Base-by-base conservation (phyloP, 441 rosid species). In the Brassica hybrid region DNA sequence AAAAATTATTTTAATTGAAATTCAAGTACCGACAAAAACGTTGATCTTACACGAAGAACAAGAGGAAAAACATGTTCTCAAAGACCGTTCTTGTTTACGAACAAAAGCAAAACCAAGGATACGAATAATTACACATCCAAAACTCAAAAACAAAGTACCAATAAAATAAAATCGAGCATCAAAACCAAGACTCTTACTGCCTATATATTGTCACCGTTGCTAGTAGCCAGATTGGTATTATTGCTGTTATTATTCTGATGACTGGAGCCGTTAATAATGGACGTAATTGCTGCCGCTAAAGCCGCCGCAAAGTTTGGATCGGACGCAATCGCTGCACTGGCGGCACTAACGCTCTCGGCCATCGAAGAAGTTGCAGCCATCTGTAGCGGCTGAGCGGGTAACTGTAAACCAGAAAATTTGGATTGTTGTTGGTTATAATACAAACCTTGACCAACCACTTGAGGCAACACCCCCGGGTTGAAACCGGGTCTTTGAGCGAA, bases 271-370 rank as follows among this genome's bases (percentile, higher is more conserved):
- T 85, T 84, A 5, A 89, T 87, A 41, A 89, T 82, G 6, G 91
- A 86, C 14, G 91, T 81, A 68, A 89, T 87, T 32, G 91, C 91
- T 0, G 89, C 91, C 2, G 91, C 91, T 3, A 89, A 75, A 23
- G 88, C 93, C 0, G 86, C 86, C 0, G 93, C 86, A 83, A 89
- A 89, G 77, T 85, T 87, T 19, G 93, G 93, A 68, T 89, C 89
- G 0, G 91, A 82, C 0, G 90, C 84, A 45, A 88, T 87, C 72
- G 89, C 93, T 0, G 87, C 79, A 63, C 78, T 74, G 5, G 82
- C 75, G 43, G 75, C 82, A 74, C 79, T 87, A 21, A 87, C 89
- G n/a, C 86, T 70, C 58, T 80, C 83, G 11, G 76, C 72, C 62
- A 74, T 13, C 8, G 79, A 74, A 59, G 81, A 72, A 59, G 69